Conservation (phyloP, 1,284 basidiomycete species). For the Rhizoctonia solani region DNA sequence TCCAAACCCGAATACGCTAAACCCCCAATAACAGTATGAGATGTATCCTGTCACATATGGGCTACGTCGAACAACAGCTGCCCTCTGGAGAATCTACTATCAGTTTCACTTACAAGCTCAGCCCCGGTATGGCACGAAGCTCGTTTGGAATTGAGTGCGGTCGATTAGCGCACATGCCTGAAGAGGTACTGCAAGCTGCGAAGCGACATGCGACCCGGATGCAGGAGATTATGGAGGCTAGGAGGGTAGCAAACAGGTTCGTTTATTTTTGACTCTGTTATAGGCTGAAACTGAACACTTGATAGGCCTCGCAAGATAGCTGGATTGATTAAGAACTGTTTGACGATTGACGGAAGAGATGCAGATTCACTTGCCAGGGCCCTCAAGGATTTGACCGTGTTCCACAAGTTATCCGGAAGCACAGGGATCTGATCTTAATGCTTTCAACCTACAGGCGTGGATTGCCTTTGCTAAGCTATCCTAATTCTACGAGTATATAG, state of each 20-base stretch:
- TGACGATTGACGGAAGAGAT: not conserved
- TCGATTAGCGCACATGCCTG: conserved; percentile 79
- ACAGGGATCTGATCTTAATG: not conserved
- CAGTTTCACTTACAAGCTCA: conserved; percentile 81
- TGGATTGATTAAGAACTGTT: conserved; percentile 6
- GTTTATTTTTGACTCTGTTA: not conserved
- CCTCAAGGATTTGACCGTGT: conserved; percentile 3
- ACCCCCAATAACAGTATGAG: conserved; percentile 38
- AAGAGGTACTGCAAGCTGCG: conserved; percentile 65
- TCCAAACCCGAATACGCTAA: not conserved
- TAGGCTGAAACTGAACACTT: not conserved
- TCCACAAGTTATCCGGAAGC: conserved; percentile 5
- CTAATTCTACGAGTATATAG: not conserved
- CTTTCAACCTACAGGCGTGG: no score
- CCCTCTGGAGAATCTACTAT: conserved; percentile 75
- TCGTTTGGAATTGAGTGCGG: conserved; percentile 92
- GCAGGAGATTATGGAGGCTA: conserved; percentile 54
- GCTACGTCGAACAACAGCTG: conserved; percentile 62
- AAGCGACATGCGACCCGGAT: conserved; percentile 60
- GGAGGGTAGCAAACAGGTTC: conserved; percentile 31
- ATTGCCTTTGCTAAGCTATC: no score
- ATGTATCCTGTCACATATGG: conserved; percentile 83
- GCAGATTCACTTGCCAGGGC: not conserved
- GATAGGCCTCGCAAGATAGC: conserved; percentile 20
- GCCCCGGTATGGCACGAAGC: conserved; percentile 71